These are phyloP conservation scores for Daldinia decipiens DNA, from an alignment of 495 filamentous ascomycete species.

Conservation along the genomic window DNA sequence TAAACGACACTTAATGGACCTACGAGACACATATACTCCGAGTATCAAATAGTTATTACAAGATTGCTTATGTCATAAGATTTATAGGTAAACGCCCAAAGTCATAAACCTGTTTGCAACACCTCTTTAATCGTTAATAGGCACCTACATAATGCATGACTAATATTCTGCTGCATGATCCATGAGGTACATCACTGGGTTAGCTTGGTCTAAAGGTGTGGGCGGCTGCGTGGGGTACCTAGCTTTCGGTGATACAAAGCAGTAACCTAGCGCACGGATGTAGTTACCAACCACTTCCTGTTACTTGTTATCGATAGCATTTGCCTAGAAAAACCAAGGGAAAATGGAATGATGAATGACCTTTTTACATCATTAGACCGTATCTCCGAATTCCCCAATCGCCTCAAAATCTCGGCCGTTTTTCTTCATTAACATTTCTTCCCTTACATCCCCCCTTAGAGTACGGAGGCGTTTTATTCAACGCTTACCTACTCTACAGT, in stretches of 20 bases:
- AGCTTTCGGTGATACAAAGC: slow-evolving; percentile 9
- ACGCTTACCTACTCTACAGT: neutral
- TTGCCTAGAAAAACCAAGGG: slow-evolving; percentile 14
- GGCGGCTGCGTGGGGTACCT: slow-evolving; percentile 4
- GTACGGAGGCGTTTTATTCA: neutral
- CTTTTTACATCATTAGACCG: slow-evolving; percentile 40
- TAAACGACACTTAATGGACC: neutral
- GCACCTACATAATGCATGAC: neutral
- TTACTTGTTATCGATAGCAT: slow-evolving; percentile 27
- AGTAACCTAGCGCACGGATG: neutral
- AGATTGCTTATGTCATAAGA: neutral
- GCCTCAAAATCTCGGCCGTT: slow-evolving; percentile 17
- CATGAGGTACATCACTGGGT: neutral
- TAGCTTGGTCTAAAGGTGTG: neutral
- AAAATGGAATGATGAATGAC: slow-evolving; percentile 24
- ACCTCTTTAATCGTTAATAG: neutral
- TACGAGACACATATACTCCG: neutral
- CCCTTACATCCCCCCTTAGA: neutral
- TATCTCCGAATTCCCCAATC: slow-evolving; percentile 39
- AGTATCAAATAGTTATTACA: too few relatives aligned
- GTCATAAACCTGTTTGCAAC: neutral
- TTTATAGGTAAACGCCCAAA: neutral
- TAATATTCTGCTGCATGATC: neutral
- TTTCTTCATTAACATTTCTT: slow-evolving; percentile 6
- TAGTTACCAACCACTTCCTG: slow-evolving; percentile 6